Evolutionary conservation across 1,139 yeast genomes (phyloP), one percentile per base, ranked within the genome.

Genomic region (Yamadazyma jaroonii): DNA sequence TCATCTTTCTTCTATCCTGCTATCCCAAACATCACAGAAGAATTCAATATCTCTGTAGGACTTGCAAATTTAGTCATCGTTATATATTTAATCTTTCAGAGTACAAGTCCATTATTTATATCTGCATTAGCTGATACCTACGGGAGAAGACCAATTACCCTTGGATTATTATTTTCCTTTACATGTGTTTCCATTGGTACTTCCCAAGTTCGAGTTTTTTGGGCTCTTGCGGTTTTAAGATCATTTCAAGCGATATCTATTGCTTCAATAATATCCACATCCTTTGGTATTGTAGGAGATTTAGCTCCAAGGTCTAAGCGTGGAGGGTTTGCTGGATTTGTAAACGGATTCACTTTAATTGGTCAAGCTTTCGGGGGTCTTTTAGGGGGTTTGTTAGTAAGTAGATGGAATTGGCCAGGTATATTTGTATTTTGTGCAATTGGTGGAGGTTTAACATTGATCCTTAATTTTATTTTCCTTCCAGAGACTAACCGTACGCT

Each of bases 331-430:
- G 72, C 80, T 34, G 90, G 92, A 0, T 52, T 79, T 13, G 72
- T 77, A 2, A 59, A 75, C 11, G 94, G 94, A 0, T 61, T 81
- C n/a, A 74, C 81, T 3, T 67, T 84, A 7, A 52, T 84, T 13
- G 95, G 94, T 1, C 84, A 80, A 50, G 88, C 87, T 0, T 67
- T 84, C 43, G 90, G 95, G 6, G 88, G 94, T 0, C 60, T 86
- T 9, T 60, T 86, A 20, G 95, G 95, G 14, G 84, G 90, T 6
- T 77, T 73, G 0, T 56, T 86, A 26, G 74, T 81, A 2, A 60
- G 75, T 2, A 57, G 71, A 12, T 76, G 83, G 67, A 72, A 76
- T 9, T 86, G 95, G 94, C 68, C 88, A 42, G 80, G 87, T 0
- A 79, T 85, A 15, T 87, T 86, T 52, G 81, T 87, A 78, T 83